Percentiles rank a stretch among this genome's conserved stretches.
These are phyloP conservation scores for Colletotrichum tanaceti DNA, from an alignment of 2,329 filamentous ascomycete species.

Conservation along the genomic window DNA sequence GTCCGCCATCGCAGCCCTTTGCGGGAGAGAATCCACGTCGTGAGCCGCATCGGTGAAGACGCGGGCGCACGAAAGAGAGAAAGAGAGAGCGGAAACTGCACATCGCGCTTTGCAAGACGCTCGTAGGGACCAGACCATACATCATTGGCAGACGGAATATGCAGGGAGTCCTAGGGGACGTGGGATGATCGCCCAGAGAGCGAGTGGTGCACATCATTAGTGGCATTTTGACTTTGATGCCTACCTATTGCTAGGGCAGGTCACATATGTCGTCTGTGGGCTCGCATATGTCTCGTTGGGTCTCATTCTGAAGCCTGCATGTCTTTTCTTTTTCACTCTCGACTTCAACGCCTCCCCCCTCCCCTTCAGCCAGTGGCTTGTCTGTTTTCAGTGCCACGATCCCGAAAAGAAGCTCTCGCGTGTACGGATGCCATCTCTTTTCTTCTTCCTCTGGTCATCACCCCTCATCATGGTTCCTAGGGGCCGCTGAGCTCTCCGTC, in stretches of 20 bases:
- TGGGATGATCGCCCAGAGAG: background rate
- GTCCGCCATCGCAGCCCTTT: background rate
- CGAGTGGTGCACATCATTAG: too few relatives aligned
- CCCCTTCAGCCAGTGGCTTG: conserved; percentile 2
- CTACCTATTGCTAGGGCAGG: background rate
- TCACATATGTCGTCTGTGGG: background rate
- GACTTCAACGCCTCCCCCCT: background rate
- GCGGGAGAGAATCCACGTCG: background rate
- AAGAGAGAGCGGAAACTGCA: background rate
- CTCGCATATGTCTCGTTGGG: background rate
- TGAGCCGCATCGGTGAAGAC: conserved; percentile 5
- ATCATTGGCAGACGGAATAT: background rate
- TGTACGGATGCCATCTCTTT: background rate
- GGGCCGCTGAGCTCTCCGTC: background rate
- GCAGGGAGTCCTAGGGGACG: conserved; percentile 7
- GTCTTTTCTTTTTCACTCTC: background rate
- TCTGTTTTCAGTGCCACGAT: background rate
- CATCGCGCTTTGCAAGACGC: background rate
- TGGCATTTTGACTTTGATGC: too few relatives aligned
- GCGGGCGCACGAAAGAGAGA: too few relatives aligned
- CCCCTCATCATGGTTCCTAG: background rate
- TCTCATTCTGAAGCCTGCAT: conserved; percentile 1
- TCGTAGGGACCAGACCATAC: background rate
- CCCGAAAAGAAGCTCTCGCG: background rate
- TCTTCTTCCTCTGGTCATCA: background rate